Evolutionary conservation across 2,329 filamentous ascomycete genomes (phyloP).

Genomic region (Gaeumannomyces sp.): DNA sequence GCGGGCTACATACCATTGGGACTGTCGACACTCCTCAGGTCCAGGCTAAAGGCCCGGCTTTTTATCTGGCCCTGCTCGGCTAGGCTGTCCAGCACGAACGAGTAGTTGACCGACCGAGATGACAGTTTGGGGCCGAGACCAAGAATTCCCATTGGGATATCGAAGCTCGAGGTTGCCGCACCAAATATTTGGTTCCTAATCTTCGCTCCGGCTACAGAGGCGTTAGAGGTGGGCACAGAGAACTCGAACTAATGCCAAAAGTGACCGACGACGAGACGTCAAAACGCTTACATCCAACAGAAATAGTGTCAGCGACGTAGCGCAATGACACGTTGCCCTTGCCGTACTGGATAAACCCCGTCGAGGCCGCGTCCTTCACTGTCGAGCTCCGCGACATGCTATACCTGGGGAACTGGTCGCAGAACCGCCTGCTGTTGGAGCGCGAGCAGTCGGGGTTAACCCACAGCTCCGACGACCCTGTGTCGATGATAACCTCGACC

Average conservation of each 20-base stretch:
- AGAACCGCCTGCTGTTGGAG: conserved; percentile 28
- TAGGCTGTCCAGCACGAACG: conserved; percentile 41
- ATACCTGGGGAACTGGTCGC: conserved; percentile 34
- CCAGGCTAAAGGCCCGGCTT: conserved; percentile 26
- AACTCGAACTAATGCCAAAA: too few species aligned
- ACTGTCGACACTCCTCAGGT: conserved; percentile 21
- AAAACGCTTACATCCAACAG: conserved; percentile 14
- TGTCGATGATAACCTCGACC: conserved; percentile 45
- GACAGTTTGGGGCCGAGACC: conserved; percentile 59
- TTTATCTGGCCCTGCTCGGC: conserved; percentile 40
- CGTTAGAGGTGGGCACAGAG: neutral
- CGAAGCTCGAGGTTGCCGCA: conserved; percentile 41
- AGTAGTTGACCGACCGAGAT: conserved; percentile 32
- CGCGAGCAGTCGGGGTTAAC: conserved; percentile 51
- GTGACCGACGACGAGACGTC: neutral
- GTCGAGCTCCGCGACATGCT: conserved; percentile 29
- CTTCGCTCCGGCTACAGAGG: neutral
- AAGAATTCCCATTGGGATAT: conserved; percentile 50
- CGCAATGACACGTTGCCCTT: conserved; percentile 35
- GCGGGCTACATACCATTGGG: neutral
- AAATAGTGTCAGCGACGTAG: conserved; percentile 36
- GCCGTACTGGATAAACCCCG: conserved; percentile 36
- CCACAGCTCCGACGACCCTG: conserved; percentile 50
- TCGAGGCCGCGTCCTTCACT: conserved; percentile 19
- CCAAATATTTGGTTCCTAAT: conserved; percentile 47